Percentiles rank a stretch among this genome's conserved stretches.
Evolutionary conservation across 2,329 filamentous ascomycete species (phyloP).

Genomic region (Aureobasidium sp.): DNA sequence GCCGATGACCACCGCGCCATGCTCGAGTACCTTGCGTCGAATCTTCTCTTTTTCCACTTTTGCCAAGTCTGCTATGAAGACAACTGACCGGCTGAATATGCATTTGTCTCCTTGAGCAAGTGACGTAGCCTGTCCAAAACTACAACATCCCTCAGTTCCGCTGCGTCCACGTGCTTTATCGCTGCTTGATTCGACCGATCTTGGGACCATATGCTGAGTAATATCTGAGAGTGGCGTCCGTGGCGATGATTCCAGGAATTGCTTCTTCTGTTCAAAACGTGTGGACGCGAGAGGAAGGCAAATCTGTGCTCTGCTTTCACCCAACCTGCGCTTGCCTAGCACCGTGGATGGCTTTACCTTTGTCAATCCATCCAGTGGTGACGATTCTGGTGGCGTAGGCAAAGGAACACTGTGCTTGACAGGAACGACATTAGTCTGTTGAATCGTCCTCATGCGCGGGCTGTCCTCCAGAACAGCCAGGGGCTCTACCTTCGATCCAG

Average conservation of each 20-base stretch:
- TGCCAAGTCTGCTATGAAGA: not conserved
- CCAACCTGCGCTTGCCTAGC: not conserved
- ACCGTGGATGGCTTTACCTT: not conserved
- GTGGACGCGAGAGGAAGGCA: too few species aligned
- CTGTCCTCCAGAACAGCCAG: not conserved
- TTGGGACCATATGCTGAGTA: not conserved
- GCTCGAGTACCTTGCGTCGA: not conserved
- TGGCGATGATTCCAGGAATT: not conserved
- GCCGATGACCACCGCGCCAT: slow-evolving; percentile 1
- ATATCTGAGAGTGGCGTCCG: slow-evolving; percentile 10
- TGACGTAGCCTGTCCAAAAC: not conserved
- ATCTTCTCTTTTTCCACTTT: not conserved
- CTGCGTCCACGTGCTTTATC: not conserved
- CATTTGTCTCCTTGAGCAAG: not conserved
- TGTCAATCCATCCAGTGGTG: not conserved
- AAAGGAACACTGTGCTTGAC: not conserved
- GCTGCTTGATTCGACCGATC: not conserved
- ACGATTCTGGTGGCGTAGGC: slow-evolving; percentile 12
- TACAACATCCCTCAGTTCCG: not conserved
- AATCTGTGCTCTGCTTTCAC: not conserved
- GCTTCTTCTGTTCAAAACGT: not conserved
- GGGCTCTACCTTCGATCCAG: not conserved
- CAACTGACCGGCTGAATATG: not conserved
- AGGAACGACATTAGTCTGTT: not conserved
- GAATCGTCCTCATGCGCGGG: not conserved